These are phyloP conservation scores for Wallacemonas sp. DNA, from an alignment of 208 protist genomes.

Conservation along the genomic window DNA sequence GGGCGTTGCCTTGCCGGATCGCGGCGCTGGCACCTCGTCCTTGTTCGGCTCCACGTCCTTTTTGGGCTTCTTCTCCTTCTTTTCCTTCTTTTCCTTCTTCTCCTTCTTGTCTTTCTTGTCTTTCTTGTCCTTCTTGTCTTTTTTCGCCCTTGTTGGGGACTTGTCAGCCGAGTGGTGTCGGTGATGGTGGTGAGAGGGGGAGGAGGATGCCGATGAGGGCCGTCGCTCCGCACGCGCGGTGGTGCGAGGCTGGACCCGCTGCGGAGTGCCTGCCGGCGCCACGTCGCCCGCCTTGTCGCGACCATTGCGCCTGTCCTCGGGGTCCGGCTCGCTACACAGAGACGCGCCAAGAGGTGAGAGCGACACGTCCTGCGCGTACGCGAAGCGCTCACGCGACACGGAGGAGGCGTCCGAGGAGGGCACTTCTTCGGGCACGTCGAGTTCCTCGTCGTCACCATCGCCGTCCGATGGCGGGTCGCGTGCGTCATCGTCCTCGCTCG, in stretches of 20 bases:
- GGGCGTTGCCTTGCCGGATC: background rate
- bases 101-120: slow-evolving; percentile 4
- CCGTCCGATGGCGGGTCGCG: background rate
- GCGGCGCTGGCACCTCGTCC: background rate
- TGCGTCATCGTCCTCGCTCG: too few species aligned
- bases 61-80: slow-evolving; percentile 1
- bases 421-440: background rate
- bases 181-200: too few species aligned
- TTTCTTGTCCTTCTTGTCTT: slow-evolving; percentile 1
- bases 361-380: slow-evolving; percentile 2
- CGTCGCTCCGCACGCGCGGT: background rate
- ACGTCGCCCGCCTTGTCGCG: too few species aligned
- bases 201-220: background rate
- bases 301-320: too few species aligned
- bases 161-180: too few species aligned
- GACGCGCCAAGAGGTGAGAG: slow-evolving; percentile 11
- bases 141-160: too few species aligned
- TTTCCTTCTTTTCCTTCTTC: slow-evolving; percentile 15
- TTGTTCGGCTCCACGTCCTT: background rate
- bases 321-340: background rate
- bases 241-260: background rate
- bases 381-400: background rate
- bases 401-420: background rate
- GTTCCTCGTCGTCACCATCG: background rate
- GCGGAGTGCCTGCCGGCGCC: background rate